These are phyloP conservation scores for Tremella mesenterica DNA, from an alignment of 768 basidiomycete genomes.

Conservation along the genomic window DNA sequence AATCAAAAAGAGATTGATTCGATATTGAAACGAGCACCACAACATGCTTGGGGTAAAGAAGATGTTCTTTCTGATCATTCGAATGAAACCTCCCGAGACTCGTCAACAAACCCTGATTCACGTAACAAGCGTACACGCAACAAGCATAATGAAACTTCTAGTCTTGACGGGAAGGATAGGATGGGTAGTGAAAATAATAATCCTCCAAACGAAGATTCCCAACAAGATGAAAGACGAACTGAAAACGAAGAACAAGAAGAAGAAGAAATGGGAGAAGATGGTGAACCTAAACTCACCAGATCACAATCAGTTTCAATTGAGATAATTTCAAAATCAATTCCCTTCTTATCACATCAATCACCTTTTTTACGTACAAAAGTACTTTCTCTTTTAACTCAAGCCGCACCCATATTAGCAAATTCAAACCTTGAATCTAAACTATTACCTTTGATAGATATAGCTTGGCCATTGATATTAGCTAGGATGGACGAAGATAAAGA, in stretches of 20 bases:
- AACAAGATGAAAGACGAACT: too few relatives aligned
- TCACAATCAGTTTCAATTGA: slow-evolving; percentile 69
- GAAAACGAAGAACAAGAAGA: slow-evolving; percentile 16
- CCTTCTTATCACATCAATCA: slow-evolving; percentile 84
- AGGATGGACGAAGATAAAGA: slow-evolving; percentile 58
- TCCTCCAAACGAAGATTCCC: slow-evolving; percentile 38
- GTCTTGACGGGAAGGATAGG: slow-evolving; percentile 41
- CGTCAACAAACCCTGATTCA: too few relatives aligned
- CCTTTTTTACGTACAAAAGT: slow-evolving; percentile 77
- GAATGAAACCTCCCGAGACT: too few relatives aligned
- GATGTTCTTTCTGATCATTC: too few relatives aligned
- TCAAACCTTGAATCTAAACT: slow-evolving; percentile 56
- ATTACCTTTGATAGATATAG: slow-evolving; percentile 72
- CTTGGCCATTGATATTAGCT: slow-evolving; percentile 91
- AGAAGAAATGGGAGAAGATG: slow-evolving; percentile 39
- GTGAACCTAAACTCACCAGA: slow-evolving; percentile 53
- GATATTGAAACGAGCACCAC: slow-evolving; percentile 37
- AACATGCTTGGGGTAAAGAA: slow-evolving; percentile 29
- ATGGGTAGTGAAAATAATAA: too few relatives aligned
- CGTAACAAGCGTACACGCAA: too few relatives aligned
- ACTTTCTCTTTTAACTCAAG: slow-evolving; percentile 61
- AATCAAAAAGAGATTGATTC: slow-evolving; percentile 21
- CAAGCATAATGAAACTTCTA: slow-evolving; percentile 14
- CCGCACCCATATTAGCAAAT: slow-evolving; percentile 56
- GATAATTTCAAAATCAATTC: slow-evolving; percentile 76